phyloP scores from a whole-genome alignment of 345 rosid genomes.

The Eucalyptus shirleyi region DNA sequence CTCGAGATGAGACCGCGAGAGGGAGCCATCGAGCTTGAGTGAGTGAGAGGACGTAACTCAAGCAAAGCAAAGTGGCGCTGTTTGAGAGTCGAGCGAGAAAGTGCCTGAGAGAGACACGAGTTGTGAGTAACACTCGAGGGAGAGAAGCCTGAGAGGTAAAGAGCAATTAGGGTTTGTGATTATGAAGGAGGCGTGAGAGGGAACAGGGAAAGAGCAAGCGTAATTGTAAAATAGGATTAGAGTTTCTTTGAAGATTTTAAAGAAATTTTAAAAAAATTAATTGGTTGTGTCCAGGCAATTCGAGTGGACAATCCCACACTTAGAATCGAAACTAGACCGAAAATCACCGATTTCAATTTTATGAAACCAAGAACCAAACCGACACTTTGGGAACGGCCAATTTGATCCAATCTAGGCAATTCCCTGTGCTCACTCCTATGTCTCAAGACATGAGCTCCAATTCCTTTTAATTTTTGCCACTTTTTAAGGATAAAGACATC shows the following conservation, averaged over 20 bases:
- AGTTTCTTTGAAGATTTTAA: too few relatives aligned
- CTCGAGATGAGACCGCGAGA: background rate
- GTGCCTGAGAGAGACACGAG: background rate
- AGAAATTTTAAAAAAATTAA: background rate
- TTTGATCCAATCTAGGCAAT: accelerated
- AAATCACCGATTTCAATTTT: background rate
- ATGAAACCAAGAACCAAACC: accelerated
- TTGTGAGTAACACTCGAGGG: background rate
- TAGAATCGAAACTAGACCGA: accelerated
- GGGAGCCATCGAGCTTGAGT: too few relatives aligned
- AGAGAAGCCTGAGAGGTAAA: background rate
- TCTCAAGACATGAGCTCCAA: background rate
- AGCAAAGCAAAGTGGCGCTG: background rate
- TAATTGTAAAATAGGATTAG: background rate
- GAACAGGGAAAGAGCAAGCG: background rate
- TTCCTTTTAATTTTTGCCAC: background rate
- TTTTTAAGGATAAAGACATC: too few relatives aligned
- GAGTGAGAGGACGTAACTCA: background rate
- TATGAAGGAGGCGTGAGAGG: background rate
- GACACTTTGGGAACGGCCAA: accelerated
- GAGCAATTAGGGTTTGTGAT: background rate
- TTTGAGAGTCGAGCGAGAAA: background rate
- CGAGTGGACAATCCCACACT: accelerated
- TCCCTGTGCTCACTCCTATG: accelerated
- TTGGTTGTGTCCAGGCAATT: accelerated